Evolutionary conservation across 495 filamentous ascomycete genomes (phyloP).

Genomic region (Xanthoparmelia taractica): DNA sequence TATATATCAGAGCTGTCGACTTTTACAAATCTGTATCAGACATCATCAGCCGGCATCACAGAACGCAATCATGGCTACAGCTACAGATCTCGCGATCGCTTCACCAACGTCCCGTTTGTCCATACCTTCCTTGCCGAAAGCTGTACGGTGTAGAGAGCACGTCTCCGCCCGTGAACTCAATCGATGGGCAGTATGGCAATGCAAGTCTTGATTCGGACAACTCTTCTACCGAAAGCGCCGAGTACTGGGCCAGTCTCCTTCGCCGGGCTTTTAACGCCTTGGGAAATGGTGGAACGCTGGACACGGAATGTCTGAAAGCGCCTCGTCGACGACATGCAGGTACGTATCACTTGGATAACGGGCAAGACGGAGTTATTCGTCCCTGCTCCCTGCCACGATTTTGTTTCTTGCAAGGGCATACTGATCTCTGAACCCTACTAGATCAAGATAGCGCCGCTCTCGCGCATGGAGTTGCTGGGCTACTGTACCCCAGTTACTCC

Average conservation of each 20-base stretch:
- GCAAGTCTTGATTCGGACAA: background rate
- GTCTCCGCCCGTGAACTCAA: background rate
- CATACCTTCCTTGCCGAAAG: background rate
- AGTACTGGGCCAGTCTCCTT: background rate
- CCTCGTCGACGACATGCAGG: background rate
- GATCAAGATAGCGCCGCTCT: conserved; percentile 1
- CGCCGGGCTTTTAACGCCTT: background rate
- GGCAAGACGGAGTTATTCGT: background rate
- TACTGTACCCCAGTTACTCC: background rate
- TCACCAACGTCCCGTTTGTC: background rate
- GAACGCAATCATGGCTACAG: background rate
- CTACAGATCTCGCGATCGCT: background rate
- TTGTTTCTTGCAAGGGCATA: background rate
- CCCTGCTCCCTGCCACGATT: background rate
- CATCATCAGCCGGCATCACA: too few relatives aligned
- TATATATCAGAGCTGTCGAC: too few relatives aligned
- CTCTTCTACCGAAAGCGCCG: background rate
- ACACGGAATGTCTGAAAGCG: background rate
- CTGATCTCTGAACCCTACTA: background rate
- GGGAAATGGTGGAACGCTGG: background rate
- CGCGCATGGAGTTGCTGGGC: background rate
- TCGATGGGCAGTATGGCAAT: background rate
- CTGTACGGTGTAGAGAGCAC: background rate
- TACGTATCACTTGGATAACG: background rate
- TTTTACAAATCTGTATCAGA: too few relatives aligned